Conservation (phyloP, 2,329 filamentous ascomycete genomes). For the Fusarium duplospermum region DNA sequence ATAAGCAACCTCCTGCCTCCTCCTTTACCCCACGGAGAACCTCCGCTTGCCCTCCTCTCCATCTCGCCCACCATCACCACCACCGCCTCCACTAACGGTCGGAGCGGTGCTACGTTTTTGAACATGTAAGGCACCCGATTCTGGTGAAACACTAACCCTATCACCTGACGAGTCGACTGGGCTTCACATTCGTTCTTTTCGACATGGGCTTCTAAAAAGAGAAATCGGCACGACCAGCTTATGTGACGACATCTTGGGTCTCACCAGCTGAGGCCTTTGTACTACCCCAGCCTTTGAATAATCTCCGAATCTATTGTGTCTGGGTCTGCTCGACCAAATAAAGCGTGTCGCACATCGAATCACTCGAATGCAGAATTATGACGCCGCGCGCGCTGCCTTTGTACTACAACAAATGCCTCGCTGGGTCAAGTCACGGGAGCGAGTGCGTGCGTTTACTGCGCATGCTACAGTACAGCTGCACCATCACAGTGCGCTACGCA, state of each 20-base stretch:
- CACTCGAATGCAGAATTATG: slow-evolving; percentile 10
- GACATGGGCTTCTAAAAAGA: slow-evolving; percentile 15
- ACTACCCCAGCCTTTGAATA: slow-evolving; percentile 28
- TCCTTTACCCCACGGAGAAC: slow-evolving; percentile 1
- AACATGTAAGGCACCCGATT: slow-evolving; percentile 39
- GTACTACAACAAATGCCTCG: slow-evolving; percentile 2
- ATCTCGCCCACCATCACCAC: slow-evolving; percentile 11
- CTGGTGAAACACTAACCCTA: slow-evolving; percentile 26
- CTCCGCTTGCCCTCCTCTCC: background rate
- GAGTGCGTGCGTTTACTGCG: slow-evolving; percentile 9
- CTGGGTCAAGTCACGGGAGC: slow-evolving; percentile 9
- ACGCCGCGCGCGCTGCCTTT: background rate
- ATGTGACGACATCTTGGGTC: slow-evolving; percentile 19
- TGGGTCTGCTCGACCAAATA: slow-evolving; percentile 2
- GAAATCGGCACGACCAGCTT: slow-evolving; percentile 16
- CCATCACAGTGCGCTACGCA: background rate
- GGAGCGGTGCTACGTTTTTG: background rate
- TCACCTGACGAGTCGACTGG: slow-evolving; percentile 23
- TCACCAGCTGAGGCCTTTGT: slow-evolving; percentile 27
- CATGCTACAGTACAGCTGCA: background rate
- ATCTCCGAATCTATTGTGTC: slow-evolving; percentile 27
- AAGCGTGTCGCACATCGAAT: slow-evolving; percentile 11
- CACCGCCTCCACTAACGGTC: slow-evolving; percentile 5
- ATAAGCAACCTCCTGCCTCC: slow-evolving; percentile 10
- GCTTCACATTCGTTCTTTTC: slow-evolving; percentile 25